Conservation (phyloP, 2,329 filamentous ascomycete species). For the Botrytis fabae region DNA sequence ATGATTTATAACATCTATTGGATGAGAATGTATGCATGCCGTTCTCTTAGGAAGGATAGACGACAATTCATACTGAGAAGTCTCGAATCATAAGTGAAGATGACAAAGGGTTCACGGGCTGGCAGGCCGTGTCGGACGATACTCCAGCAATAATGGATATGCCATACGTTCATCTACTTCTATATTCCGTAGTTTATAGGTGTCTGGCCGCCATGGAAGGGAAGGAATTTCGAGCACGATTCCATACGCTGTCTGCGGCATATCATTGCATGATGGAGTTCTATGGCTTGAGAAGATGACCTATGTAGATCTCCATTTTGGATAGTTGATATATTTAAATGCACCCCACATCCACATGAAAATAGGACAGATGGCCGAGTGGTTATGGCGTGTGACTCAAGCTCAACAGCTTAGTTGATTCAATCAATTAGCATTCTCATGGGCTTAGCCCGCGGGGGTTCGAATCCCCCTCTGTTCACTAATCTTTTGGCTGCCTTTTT, state of each 20-base stretch:
- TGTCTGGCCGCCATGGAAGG: neutral
- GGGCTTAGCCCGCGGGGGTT: conserved; percentile 23
- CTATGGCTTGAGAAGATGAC: neutral
- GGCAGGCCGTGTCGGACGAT: neutral
- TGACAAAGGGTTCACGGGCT: neutral
- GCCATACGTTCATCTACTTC: neutral
- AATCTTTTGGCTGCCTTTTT: neutral
- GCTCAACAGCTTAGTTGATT: conserved; percentile 18
- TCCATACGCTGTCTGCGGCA: neutral
- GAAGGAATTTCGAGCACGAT: neutral
- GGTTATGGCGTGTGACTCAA: conserved; percentile 26
- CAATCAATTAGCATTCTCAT: conserved; percentile 22
- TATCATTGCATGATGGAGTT: neutral
- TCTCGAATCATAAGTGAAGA: neutral
- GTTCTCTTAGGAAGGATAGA: neutral
- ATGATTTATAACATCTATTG: neutral
- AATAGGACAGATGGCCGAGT: conserved; percentile 23
- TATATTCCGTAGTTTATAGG: neutral
- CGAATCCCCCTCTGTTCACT: conserved; percentile 24
- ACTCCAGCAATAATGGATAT: neutral
- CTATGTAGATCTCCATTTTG: rapidly evolving
- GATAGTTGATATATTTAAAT: neutral
- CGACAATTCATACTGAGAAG: neutral
- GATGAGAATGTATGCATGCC: neutral
- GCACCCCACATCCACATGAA: rapidly evolving